Evolutionary conservation across 352 stramenopile genomes (phyloP), one percentile per base, ranked within the genome.

Genomic region (Thalassiosira mediterranea): DNA sequence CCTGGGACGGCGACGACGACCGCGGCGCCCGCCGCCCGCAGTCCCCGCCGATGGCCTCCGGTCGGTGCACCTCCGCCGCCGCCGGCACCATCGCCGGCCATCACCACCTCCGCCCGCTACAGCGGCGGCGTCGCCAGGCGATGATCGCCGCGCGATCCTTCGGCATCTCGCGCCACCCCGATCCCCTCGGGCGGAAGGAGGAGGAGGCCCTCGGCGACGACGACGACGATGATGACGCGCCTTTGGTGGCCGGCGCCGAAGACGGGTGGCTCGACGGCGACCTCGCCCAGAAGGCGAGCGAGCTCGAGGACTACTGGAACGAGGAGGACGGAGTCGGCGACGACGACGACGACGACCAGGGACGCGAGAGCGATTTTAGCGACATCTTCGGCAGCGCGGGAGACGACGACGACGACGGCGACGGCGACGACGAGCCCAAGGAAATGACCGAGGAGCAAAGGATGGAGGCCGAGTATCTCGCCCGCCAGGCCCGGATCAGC

Each of bases 131-230:
- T 52, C 13, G 25, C 40, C 32, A 17, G 44, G 5, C 32, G 3
- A 26, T 28, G 19, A 56, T n/a, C n/a, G n/a, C n/a, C n/a, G n/a
- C 19, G 23, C 51, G 64, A 34, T 11, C 8, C 34, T 60, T 76
- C 38, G 59, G 66, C 47, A 68, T 76, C 26, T 76, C 66, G 23
- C 29, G 66, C 1, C 56, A 76, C 68, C 54, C 66, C n/a, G 66
- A 76, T 57, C 56, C 66, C 0, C 46, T 69, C 17, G 13, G 29
- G 0, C 59, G 37, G 10, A 44, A 38, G 31, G 67, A 54, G 17
- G 58, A 23, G 4, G 34, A 64, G 21, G 68, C 64, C 29, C 29
- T 57, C 25, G 7, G 46, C 19, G 38, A 63, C 13, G 46, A 53
- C 5, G 56, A 61, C 38, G 21, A 63, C 34, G 66, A 75, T 34